Conservation (phyloP, 1,139 yeast species). For the Diutina ranongensis region DNA sequence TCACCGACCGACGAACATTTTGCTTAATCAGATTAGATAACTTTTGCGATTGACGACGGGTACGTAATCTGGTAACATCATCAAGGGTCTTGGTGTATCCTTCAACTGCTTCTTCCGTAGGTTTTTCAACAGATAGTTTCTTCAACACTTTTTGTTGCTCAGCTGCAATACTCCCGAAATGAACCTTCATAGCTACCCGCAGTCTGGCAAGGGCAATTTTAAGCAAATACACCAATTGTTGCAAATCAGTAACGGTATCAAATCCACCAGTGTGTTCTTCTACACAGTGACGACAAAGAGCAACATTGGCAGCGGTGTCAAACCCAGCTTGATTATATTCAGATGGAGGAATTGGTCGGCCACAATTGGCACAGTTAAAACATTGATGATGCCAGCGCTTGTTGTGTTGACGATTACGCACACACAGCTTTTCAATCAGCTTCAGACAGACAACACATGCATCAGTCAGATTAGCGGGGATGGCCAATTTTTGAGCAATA, state of each 20-base stretch:
- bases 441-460: slow-evolving; percentile 59
- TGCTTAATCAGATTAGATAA: slow-evolving; percentile 45
- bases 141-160: background rate
- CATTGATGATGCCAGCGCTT: slow-evolving; percentile 79
- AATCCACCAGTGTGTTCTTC: slow-evolving; percentile 34
- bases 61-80: slow-evolving; percentile 69
- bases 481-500: slow-evolving; percentile 13
- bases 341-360: slow-evolving; percentile 12
- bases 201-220: slow-evolving; percentile 81
- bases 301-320: slow-evolving; percentile 1
- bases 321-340: background rate
- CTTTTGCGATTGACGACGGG: slow-evolving; percentile 60
- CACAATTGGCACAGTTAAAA: slow-evolving; percentile 50
- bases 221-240: slow-evolving; percentile 65
- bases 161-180: background rate
- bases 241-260: slow-evolving; percentile 49
- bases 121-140: background rate
- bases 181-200: slow-evolving; percentile 43
- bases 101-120: slow-evolving; percentile 16
- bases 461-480: slow-evolving; percentile 66
- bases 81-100: slow-evolving; percentile 59
- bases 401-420: slow-evolving; percentile 33
- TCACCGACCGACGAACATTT: slow-evolving; percentile 33
- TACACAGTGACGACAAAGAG: slow-evolving; percentile 35
- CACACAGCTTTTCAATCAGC: slow-evolving; percentile 77